Evolutionary conservation across 371 early-diverging fungal species (phyloP), one percentile per base, ranked within the genome.

Genomic region (Saksenaea vasiformis): DNA sequence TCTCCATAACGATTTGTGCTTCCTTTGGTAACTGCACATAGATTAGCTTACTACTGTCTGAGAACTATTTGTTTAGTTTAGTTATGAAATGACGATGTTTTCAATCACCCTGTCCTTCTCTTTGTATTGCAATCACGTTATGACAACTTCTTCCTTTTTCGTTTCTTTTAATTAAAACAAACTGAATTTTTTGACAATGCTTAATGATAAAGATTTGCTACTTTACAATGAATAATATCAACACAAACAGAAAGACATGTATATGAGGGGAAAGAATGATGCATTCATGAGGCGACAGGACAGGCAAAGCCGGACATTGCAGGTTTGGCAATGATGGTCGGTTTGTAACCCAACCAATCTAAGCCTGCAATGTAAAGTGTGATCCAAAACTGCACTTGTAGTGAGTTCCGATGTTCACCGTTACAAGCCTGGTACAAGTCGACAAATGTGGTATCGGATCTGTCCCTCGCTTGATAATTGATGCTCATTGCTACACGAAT

Each of bases 301-400:
- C 71, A 70, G 14, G 44, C 51, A 38, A 70, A 66, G 28, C 70
- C 70, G 37, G 61, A 60, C n/a, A 57, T 41, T 9, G 64, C 71
- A 60, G 71, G 66, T 15, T 60, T 66, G 27, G 72, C 72, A 31
- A 72, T 66, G 4, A 74, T 37, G 10, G 70, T 72, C 15, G 78
- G 75, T n/a, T 66, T 67, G 43, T 70, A 74, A 5, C 67, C 66
- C 15, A 65, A 43, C 75, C 74, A 74, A 55, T 74, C 74, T 31
- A 74, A 36, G 11, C 67, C 70, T 63, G 60, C 65, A 22, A 74
- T 59, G 61, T 72, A 59, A 14, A 78, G 15, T 2, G 74, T 72
- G 24, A 78, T 62, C 70, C 72, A 68, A 54, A 78, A 72, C 19
- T 74, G 72, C 5, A 78, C 44, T 9, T 68, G 67, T 15, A 74